Evolutionary conservation across 2,329 filamentous ascomycete species (phyloP).

Genomic region (Pezicula radicicola): DNA sequence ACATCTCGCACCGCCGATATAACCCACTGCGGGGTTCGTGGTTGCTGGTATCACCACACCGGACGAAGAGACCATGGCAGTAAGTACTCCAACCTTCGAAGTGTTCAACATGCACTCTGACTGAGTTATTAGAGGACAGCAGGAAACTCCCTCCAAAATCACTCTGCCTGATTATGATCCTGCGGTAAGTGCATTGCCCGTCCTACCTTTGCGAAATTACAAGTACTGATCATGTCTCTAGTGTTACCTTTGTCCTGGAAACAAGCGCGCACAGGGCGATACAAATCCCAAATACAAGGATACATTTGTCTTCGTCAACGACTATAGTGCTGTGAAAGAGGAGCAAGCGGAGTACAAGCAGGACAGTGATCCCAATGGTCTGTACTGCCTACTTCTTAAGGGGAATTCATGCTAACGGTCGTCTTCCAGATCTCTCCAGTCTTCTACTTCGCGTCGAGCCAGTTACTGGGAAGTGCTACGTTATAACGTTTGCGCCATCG

Average conservation of each 20-base stretch:
- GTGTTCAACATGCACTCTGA: not conserved
- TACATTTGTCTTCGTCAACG: constrained; percentile 95
- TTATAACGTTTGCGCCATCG: constrained; percentile 87
- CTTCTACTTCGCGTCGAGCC: constrained; percentile 78
- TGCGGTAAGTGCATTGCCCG: constrained; percentile 40
- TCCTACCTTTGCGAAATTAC: not conserved
- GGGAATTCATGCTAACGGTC: not conserved
- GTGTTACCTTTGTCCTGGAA: constrained; percentile 94
- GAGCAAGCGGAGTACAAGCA: constrained; percentile 75
- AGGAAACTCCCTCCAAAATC: constrained; percentile 68
- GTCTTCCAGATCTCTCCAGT: constrained; percentile 62
- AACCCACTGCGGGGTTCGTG: constrained; percentile 89
- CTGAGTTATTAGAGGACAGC: constrained; percentile 59
- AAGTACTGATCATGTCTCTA: constrained; percentile 32
- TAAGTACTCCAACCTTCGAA: constrained; percentile 43
- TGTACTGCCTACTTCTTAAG: constrained; percentile 16
- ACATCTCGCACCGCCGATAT: constrained; percentile 93
- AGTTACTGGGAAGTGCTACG: constrained; percentile 94
- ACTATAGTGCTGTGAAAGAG: constrained; percentile 96
- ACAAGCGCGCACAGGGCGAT: constrained; percentile 83
- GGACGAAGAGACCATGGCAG: constrained; percentile 98
- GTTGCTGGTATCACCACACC: constrained; percentile 92
- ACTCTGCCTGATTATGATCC: constrained; percentile 79
- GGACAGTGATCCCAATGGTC: constrained; percentile 18
- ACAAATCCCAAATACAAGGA: constrained; percentile 80